Evolutionary conservation across 192 early-diverging fungal genomes (phyloP).

Genomic region (Coemansia sp.): DNA sequence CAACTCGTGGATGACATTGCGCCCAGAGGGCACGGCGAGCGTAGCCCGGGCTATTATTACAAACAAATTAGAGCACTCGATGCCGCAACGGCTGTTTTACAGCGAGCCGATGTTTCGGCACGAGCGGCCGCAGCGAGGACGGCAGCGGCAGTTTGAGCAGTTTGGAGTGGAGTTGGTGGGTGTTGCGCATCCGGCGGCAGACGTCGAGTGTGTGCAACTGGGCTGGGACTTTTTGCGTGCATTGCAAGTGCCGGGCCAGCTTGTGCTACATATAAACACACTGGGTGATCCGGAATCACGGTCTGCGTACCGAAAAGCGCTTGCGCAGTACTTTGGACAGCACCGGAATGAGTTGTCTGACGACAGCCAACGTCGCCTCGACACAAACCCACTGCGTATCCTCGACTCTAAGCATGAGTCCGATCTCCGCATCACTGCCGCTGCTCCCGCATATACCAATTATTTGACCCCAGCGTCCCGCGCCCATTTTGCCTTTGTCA

Average conservation of each 20-base stretch:
- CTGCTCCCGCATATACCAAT: conserved; percentile 49
- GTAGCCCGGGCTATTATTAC: conserved; percentile 42
- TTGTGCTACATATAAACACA: conserved; percentile 39
- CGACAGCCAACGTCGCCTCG: conserved; percentile 55
- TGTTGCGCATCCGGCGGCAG: conserved; percentile 53
- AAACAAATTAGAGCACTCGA: conserved; percentile 42
- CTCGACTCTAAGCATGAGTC: conserved; percentile 62
- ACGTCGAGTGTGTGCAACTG: conserved; percentile 63
- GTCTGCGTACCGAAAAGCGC: conserved; percentile 38
- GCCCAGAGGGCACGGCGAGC: conserved; percentile 68
- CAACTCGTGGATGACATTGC: conserved; percentile 60
- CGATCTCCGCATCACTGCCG: conserved; percentile 45
- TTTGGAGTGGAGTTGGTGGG: conserved; percentile 66
- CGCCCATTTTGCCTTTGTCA: conserved; percentile 55
- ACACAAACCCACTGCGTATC: conserved; percentile 63
- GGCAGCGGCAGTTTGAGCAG: conserved; percentile 73
- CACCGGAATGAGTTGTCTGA: conserved; percentile 45
- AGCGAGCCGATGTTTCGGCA: conserved; percentile 69
- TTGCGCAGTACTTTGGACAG: conserved; percentile 53
- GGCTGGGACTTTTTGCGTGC: conserved; percentile 51
- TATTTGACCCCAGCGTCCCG: conserved; percentile 43
- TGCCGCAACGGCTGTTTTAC: conserved; percentile 64
- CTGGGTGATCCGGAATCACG: conserved; percentile 40
- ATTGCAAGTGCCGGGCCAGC: conserved; percentile 28
- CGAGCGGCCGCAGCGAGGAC: conserved; percentile 69